phyloP scores from a whole-genome alignment of 78 protist species.

The Dictyostelium purpureum region DNA sequence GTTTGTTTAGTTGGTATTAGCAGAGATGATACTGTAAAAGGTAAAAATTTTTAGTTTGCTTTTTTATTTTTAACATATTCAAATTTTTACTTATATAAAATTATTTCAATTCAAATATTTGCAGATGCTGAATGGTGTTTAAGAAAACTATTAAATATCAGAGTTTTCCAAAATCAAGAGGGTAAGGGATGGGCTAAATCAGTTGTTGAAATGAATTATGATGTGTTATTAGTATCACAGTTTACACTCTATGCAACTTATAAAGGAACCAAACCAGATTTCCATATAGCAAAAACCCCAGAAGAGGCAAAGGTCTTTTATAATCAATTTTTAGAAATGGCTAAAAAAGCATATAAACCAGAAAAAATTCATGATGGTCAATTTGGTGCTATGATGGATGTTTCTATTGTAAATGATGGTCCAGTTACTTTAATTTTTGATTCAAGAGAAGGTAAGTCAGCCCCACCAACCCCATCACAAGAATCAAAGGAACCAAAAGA shows the following conservation, averaged over 20 bases:
- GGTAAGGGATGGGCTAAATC: slow-evolving; percentile 76
- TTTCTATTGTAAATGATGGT: slow-evolving; percentile 83
- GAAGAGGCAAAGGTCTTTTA: slow-evolving; percentile 29
- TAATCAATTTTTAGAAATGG: neutral
- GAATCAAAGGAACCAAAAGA: neutral
- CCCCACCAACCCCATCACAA: too few species aligned
- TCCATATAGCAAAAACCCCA: slow-evolving; percentile 63
- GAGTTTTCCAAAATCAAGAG: slow-evolving; percentile 32
- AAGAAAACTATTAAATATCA: slow-evolving; percentile 32
- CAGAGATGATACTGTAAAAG: slow-evolving; percentile 31
- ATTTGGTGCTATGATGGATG: slow-evolving; percentile 89
- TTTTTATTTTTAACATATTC: too few species aligned
- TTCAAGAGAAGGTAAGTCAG: slow-evolving; percentile 9
- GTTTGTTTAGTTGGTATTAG: slow-evolving; percentile 45
- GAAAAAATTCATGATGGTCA: slow-evolving; percentile 80
- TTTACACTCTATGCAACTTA: slow-evolving; percentile 79
- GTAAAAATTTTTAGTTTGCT: too few species aligned
- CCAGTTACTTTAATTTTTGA: slow-evolving; percentile 86
- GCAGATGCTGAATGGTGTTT: slow-evolving; percentile 16
- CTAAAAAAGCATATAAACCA: neutral
- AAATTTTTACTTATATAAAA: too few species aligned
- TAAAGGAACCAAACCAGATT: slow-evolving; percentile 86
- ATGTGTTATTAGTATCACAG: slow-evolving; percentile 78
- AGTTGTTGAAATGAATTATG: slow-evolving; percentile 59
- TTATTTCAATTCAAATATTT: too few species aligned